Evolutionary conservation across 2,329 filamentous ascomycete species (phyloP).

Genomic region (Pseudopithomyces maydicus): DNA sequence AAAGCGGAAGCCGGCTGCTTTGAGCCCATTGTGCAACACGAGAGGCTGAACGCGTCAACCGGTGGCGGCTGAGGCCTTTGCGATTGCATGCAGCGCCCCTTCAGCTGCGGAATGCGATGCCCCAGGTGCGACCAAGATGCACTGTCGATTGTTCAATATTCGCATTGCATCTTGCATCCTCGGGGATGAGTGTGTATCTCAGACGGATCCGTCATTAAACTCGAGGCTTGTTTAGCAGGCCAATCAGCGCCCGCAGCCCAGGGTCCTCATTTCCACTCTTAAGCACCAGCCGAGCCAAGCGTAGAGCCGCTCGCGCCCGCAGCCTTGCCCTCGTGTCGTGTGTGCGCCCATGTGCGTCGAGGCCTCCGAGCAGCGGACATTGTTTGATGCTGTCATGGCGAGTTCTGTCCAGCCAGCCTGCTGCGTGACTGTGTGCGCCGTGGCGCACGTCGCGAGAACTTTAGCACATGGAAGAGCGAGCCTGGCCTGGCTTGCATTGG

Average conservation of each 20-base stretch:
- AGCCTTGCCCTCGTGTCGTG: neutral
- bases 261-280: slow-evolving; percentile 39
- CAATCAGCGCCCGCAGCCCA: slow-evolving; percentile 23
- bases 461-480: neutral
- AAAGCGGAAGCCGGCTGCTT: neutral
- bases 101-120: neutral
- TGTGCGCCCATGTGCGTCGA: neutral
- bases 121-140: no score
- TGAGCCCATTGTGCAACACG: neutral
- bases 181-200: neutral
- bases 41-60: slow-evolving; percentile 2
- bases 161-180: neutral
- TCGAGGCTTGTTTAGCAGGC: slow-evolving; percentile 22
- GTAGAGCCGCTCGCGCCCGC: neutral
- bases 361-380: no score
- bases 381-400: no score
- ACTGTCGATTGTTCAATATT: neutral
- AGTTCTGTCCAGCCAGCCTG: no score
- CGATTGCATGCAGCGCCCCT: neutral
- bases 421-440: neutral
- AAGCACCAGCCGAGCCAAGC: slow-evolving; percentile 23
- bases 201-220: slow-evolving; percentile 25
- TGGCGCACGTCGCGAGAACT: neutral
- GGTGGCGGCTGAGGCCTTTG: slow-evolving; percentile 3
- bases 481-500: neutral